phyloP scores from a whole-genome alignment of 305 asterid species.

The Fraxinus floribunda region DNA sequence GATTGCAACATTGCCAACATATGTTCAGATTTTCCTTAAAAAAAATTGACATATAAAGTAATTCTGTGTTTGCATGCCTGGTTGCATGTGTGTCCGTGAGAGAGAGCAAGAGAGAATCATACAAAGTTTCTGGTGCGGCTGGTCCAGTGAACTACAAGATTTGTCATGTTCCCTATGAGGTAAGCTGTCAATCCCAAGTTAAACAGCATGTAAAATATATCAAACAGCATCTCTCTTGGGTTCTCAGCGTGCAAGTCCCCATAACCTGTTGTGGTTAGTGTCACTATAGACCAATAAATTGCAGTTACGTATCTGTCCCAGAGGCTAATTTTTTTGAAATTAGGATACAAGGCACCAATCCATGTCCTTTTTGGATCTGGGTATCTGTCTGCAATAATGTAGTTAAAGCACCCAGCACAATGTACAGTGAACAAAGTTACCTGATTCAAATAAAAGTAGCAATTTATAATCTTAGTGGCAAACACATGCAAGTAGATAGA shows the following conservation, averaged over 20 bases:
- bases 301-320: constrained; percentile 79
- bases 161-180: constrained; percentile 94
- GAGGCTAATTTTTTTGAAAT: constrained; percentile 57
- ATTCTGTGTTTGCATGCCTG: not conserved
- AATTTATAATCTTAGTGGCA: not conserved
- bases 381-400: constrained; percentile 71
- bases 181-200: constrained; percentile 80
- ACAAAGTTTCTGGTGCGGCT: constrained; percentile 82
- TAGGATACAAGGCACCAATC: constrained; percentile 82
- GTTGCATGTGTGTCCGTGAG: not conserved
- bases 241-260: constrained; percentile 90
- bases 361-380: constrained; percentile 69
- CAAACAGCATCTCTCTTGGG: constrained; percentile 82
- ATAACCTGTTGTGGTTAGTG: constrained; percentile 91
- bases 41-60: not conserved
- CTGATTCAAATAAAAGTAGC: constrained; percentile 31
- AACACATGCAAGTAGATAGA: not conserved
- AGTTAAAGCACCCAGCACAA: constrained; percentile 86
- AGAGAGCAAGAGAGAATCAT: constrained; percentile 28
- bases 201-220: constrained; percentile 75
- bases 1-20: not conserved
- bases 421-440: constrained; percentile 84
- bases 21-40: not conserved
- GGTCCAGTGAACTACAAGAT: constrained; percentile 90
- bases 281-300: constrained; percentile 82